These are phyloP conservation scores for Stachybotrys echinatus DNA, from an alignment of 2,329 filamentous ascomycete species.

Conservation along the genomic window DNA sequence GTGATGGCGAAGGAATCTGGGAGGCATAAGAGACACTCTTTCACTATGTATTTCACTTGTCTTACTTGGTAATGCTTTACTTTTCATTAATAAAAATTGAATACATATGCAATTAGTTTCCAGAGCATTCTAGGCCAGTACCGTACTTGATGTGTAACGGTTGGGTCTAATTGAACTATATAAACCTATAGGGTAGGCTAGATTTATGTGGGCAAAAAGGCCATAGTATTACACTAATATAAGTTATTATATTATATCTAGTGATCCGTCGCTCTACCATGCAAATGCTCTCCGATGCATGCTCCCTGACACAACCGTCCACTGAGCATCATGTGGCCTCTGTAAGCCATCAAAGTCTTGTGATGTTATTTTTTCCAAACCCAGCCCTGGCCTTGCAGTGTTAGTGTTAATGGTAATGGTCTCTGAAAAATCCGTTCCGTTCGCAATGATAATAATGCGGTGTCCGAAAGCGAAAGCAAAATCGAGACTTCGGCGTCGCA, in stretches of 20 bases:
- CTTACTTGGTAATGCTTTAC: no score
- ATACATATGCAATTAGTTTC: no score
- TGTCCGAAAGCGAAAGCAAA: neutral
- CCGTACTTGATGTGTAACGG: no score
- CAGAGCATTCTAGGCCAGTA: no score
- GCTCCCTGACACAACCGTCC: neutral
- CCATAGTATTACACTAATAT: neutral
- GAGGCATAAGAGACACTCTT: neutral
- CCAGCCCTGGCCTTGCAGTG: no score
- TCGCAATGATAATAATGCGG: neutral
- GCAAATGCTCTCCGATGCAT: neutral
- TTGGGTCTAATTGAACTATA: no score
- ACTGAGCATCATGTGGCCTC: neutral
- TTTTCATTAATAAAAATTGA: no score
- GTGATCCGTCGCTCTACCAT: neutral
- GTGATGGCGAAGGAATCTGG: neutral
- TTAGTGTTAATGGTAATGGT: neutral
- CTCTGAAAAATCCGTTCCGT: neutral
- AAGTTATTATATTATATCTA: no score
- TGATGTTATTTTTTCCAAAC: neutral
- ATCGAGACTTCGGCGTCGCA: neutral
- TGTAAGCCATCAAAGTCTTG: neutral
- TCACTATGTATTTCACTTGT: neutral
- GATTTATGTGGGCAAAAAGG: no score
- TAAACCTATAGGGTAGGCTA: no score